A percentile compares a stretch with the other conserved stretches of the same genome.
These are phyloP conservation scores for Sclerotinia trifoliorum DNA, from an alignment of 2,329 filamentous ascomycete genomes.

Conservation along the genomic window DNA sequence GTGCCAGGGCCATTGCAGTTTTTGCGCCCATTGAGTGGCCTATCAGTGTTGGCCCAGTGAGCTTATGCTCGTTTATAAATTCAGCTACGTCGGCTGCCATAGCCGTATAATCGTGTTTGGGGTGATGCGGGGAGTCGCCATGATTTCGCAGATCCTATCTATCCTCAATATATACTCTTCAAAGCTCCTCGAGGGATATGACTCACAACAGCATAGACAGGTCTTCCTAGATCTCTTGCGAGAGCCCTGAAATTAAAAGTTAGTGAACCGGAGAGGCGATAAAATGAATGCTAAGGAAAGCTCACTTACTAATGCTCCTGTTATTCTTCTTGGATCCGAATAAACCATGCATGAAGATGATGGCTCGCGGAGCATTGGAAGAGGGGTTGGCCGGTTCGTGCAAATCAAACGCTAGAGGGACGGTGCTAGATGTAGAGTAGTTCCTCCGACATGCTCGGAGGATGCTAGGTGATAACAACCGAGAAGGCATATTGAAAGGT, in stretches of 20 bases:
- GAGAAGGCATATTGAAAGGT: conserved; percentile 25
- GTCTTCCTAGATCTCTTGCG: conserved; percentile 74
- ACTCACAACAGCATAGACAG: conserved; percentile 77
- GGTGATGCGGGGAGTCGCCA: conserved; percentile 79
- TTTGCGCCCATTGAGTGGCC: conserved; percentile 98
- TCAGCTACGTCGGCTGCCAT: conserved; percentile 81
- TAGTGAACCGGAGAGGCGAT: conserved; percentile 24
- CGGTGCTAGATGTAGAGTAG: conserved; percentile 26
- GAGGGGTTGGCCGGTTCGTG: conserved; percentile 57
- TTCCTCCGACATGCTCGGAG: conserved; percentile 19
- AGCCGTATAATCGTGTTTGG: conserved; percentile 72
- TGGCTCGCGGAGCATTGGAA: conserved; percentile 54
- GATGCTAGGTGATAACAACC: conserved; percentile 21
- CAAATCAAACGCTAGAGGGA: conserved; percentile 60
- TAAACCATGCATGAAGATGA: conserved; percentile 87
- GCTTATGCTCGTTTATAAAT: conserved; percentile 70
- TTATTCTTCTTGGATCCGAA: conserved; percentile 98
- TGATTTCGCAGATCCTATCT: conserved; percentile 84
- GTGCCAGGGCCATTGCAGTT: conserved; percentile 81
- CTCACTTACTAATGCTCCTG: conserved; percentile 86
- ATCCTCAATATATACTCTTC: conserved; percentile 1
- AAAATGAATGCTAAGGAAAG: conserved; percentile 20
- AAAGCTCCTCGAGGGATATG: background rate
- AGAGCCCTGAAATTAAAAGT: conserved; percentile 58
- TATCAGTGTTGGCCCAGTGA: conserved; percentile 74